These are phyloP conservation scores for Penicillium decumbens DNA, from an alignment of 2,329 filamentous ascomycete genomes.

Conservation along the genomic window DNA sequence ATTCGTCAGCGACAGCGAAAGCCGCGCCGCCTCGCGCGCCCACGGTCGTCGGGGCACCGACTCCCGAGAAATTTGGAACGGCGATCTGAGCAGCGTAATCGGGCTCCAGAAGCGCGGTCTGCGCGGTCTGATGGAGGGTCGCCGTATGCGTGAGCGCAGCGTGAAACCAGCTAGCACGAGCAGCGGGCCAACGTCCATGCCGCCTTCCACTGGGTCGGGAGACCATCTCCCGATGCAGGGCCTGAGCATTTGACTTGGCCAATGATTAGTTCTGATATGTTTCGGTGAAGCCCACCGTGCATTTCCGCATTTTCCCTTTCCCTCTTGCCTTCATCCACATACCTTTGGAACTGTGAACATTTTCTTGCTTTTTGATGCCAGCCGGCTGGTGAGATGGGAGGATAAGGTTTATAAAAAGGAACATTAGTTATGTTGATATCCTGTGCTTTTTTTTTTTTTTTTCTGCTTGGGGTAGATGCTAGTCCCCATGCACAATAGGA, in stretches of 20 bases:
- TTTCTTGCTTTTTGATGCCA: conserved; percentile 12
- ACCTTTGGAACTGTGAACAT: conserved; percentile 3
- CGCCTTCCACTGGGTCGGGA: conserved; percentile 12
- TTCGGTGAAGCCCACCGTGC: neutral
- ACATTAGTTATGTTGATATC: neutral
- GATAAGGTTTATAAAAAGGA: neutral
- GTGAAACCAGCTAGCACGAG: conserved; percentile 29
- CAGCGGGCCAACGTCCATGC: conserved; percentile 17
- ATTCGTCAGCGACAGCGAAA: conserved; percentile 23
- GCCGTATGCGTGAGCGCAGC: conserved; percentile 72
- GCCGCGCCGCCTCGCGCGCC: conserved; percentile 33
- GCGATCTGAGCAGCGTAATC: conserved; percentile 76
- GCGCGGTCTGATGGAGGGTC: conserved; percentile 88
- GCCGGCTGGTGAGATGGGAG: conserved; percentile 17
- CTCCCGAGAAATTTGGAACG: conserved; percentile 65
- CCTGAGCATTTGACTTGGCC: conserved; percentile 11
- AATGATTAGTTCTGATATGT: neutral
- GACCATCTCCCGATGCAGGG: conserved; percentile 18
- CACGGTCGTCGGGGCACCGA: conserved; percentile 40
- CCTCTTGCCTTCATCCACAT: neutral
- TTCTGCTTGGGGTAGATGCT: neutral
- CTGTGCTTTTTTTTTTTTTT: neutral
- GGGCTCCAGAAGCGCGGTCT: conserved; percentile 91
- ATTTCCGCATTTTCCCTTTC: neutral
- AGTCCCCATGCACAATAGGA: neutral